Conservation (phyloP, 805 yeast species). For the Jamesozyma hellenica region DNA sequence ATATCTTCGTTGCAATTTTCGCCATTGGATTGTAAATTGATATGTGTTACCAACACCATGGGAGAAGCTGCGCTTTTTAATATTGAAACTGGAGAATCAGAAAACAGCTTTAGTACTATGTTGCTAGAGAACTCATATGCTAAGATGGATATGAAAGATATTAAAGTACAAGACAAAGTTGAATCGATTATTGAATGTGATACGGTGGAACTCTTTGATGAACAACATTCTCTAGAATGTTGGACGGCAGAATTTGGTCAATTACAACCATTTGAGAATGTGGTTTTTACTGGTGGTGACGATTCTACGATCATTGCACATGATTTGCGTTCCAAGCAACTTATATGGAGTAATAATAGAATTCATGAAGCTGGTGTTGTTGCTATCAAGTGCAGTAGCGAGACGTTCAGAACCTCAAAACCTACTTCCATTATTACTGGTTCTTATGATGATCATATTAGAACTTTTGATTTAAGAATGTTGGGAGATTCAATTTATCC, state of each 20-base stretch:
- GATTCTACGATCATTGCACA: conserved; percentile 69
- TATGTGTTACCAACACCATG: conserved; percentile 55
- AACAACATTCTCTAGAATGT: conserved; percentile 64
- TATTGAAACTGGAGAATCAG: conserved; percentile 5
- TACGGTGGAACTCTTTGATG: conserved; percentile 17
- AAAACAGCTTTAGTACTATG: background rate
- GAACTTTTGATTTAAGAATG: conserved; percentile 59
- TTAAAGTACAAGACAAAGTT: conserved; percentile 12
- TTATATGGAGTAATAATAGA: conserved; percentile 32
- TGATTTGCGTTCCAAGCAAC: conserved; percentile 41
- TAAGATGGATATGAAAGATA: conserved; percentile 4
- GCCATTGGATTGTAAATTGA: conserved; percentile 29
- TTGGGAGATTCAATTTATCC: conserved; percentile 34
- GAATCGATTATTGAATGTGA: background rate
- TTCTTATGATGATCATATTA: conserved; percentile 75
- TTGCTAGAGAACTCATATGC: conserved; percentile 5
- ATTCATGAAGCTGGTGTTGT: conserved; percentile 90
- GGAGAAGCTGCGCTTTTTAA: conserved; percentile 43
- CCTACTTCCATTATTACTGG: conserved; percentile 52
- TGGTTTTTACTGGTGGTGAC: conserved; percentile 84
- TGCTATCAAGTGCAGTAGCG: conserved; percentile 46
- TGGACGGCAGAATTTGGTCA: conserved; percentile 79
- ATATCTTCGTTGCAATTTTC: conserved; percentile 59
- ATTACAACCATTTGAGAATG: conserved; percentile 39
- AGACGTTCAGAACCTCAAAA: conserved; percentile 15